These are phyloP conservation scores for Penicillium sp. DNA, from an alignment of 2,329 filamentous ascomycete species.

Conservation along the genomic window DNA sequence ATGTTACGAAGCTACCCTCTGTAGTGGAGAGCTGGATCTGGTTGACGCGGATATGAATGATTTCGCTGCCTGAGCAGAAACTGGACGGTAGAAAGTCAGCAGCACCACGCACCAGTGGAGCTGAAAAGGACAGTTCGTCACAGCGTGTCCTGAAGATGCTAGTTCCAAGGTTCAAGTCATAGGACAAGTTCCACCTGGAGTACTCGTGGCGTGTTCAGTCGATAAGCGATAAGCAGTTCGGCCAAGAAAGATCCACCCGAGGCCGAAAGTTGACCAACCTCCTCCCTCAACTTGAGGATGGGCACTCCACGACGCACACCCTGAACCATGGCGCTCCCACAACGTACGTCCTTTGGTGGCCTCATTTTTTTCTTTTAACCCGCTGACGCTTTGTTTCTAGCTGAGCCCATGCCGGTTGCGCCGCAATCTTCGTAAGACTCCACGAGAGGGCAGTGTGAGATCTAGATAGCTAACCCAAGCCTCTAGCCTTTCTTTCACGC, in stretches of 20 bases:
- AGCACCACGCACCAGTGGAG: no score
- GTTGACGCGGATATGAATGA: no score
- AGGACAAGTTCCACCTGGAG: no score
- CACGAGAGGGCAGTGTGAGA: constrained; percentile 7
- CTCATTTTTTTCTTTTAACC: background rate
- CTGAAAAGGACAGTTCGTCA: background rate
- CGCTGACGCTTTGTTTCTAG: constrained; percentile 27
- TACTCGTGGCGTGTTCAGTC: no score
- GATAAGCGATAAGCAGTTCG: constrained; percentile 15
- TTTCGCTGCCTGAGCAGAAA: no score
- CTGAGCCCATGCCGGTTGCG: constrained; percentile 34
- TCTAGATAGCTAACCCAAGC: constrained; percentile 22
- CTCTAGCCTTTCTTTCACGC: constrained; percentile 80
- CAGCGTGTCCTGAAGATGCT: constrained; percentile 12
- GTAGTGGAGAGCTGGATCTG: no score
- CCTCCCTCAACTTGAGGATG: constrained; percentile 24
- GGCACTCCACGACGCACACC: constrained; percentile 26
- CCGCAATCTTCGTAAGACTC: constrained; percentile 48
- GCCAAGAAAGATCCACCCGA: constrained; percentile 23
- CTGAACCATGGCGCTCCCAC: constrained; percentile 39
- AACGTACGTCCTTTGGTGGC: constrained; percentile 28
- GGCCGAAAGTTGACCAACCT: constrained; percentile 19
- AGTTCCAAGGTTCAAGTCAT: background rate
- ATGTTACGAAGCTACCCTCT: no score
- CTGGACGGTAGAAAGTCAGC: no score